Evolutionary conservation across 306 rosid genomes (phyloP).

Genomic region (Fagus sylvatica): DNA sequence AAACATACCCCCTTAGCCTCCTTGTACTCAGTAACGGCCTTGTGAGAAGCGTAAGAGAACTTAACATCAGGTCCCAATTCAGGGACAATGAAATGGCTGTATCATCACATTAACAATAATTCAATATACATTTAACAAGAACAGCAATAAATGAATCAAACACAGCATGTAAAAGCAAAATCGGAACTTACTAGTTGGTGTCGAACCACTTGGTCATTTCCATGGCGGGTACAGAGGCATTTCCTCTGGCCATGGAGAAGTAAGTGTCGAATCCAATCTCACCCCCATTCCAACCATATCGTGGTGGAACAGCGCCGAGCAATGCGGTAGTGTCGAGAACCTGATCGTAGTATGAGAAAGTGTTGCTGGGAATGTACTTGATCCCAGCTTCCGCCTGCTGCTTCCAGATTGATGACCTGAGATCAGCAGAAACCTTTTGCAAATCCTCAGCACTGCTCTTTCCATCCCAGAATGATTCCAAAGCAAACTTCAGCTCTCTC

Average conservation of each 20-base stretch:
- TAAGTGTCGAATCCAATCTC: conserved; percentile 80
- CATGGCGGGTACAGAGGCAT: conserved; percentile 92
- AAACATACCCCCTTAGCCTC: conserved; percentile 90
- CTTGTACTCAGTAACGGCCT: conserved; percentile 90
- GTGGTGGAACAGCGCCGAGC: conserved; percentile 85
- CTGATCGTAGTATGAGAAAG: conserved; percentile 79
- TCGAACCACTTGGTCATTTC: conserved; percentile 99
- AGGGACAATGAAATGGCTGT: conserved; percentile 94
- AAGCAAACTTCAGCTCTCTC: conserved; percentile 94
- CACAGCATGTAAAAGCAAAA: background rate
- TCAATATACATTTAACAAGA: conserved; percentile 4
- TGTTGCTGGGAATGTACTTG: conserved; percentile 91
- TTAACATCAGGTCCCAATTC: conserved; percentile 87
- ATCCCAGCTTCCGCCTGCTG: conserved; percentile 76
- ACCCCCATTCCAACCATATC: conserved; percentile 83
- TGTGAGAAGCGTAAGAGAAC: conserved; percentile 82
- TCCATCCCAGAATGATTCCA: conserved; percentile 88
- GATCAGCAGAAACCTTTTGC: conserved; percentile 76
- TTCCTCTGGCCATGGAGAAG: conserved; percentile 97
- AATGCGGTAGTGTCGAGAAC: conserved; percentile 79
- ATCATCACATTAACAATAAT: conserved; percentile 19
- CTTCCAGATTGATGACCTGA: conserved; percentile 85
- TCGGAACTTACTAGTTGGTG: conserved; percentile 82
- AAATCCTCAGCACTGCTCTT: conserved; percentile 88
- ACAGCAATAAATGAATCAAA: background rate